These are phyloP conservation scores for Cyberlindnera sargentensis DNA, from an alignment of 805 yeast species.

Conservation along the genomic window DNA sequence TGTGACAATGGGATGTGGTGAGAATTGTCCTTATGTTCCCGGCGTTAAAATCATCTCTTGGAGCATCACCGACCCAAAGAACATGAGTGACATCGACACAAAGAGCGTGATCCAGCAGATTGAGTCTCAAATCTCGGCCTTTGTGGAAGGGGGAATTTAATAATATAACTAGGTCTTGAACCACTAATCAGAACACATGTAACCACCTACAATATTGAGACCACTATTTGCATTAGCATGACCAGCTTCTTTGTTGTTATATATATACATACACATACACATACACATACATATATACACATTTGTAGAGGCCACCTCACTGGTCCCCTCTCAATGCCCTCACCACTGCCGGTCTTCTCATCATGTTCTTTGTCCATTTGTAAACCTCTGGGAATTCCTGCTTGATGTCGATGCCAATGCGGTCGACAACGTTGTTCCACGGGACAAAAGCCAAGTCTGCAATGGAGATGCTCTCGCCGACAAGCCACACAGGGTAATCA, in stretches of 20 bases:
- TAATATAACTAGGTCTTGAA: too few species aligned
- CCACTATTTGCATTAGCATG: too few species aligned
- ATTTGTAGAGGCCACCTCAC: slow-evolving; percentile 1
- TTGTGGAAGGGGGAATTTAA: not conserved
- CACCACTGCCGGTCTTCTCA: slow-evolving; percentile 88
- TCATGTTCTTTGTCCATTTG: slow-evolving; percentile 93
- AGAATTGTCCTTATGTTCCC: not conserved
- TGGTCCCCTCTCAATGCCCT: slow-evolving; percentile 75
- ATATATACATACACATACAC: not conserved
- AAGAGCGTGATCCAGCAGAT: not conserved
- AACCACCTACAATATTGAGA: too few species aligned
- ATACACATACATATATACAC: not conserved
- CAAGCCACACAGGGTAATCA: slow-evolving; percentile 93
- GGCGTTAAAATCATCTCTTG: not conserved
- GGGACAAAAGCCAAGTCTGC: slow-evolving; percentile 94
- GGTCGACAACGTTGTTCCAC: slow-evolving; percentile 93
- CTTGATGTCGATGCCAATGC: slow-evolving; percentile 83
- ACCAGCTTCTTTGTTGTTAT: not conserved
- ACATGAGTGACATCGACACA: not conserved
- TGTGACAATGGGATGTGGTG: not conserved
- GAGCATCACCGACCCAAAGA: not conserved
- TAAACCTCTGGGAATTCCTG: slow-evolving; percentile 91
- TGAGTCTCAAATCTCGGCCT: not conserved
- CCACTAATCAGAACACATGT: too few species aligned
- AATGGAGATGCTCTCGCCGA: slow-evolving; percentile 74